Evolutionary conservation across 352 stramenopile genomes (phyloP).

Genomic region (Phytopythium cucurbitacearum): DNA sequence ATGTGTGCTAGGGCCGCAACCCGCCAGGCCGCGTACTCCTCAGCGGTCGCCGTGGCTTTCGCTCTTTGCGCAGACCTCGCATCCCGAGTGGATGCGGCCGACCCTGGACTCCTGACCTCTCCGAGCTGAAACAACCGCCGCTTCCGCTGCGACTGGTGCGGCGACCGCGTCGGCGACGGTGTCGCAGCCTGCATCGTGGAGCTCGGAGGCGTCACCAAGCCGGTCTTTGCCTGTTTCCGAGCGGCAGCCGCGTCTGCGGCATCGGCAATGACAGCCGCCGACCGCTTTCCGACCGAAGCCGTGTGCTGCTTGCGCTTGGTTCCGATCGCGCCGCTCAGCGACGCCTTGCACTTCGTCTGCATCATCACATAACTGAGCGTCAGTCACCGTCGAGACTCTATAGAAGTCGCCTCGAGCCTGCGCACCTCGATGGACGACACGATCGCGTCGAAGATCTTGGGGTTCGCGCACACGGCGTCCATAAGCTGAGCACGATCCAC

Average conservation of each 20-base stretch:
- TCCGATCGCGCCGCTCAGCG: slow-evolving; percentile 33
- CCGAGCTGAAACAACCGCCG: background rate
- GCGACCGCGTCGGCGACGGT: slow-evolving; percentile 12
- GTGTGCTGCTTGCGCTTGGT: slow-evolving; percentile 26
- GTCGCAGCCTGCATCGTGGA: background rate
- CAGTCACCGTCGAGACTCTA: background rate
- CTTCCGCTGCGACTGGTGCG: background rate
- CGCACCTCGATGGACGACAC: slow-evolving; percentile 62
- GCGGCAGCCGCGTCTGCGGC: slow-evolving; percentile 1
- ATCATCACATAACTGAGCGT: slow-evolving; percentile 1
- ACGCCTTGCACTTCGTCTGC: slow-evolving; percentile 37
- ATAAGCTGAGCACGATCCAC: slow-evolving; percentile 58
- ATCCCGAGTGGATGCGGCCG: too few relatives aligned
- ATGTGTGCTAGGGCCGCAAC: slow-evolving; percentile 2
- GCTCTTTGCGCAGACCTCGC: background rate
- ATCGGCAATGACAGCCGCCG: slow-evolving; percentile 8
- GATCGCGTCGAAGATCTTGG: slow-evolving; percentile 57
- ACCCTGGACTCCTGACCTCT: background rate
- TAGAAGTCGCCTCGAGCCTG: background rate
- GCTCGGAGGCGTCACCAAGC: background rate
- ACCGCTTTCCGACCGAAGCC: too few relatives aligned
- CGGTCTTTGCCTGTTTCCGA: background rate
- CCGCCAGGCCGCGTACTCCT: slow-evolving; percentile 7
- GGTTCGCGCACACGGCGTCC: slow-evolving; percentile 52
- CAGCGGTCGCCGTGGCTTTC: background rate